Evolutionary conservation across 2,329 filamentous ascomycete species (phyloP), one percentile per base, ranked within the genome.

Genomic region (Trichoderma koningii): DNA sequence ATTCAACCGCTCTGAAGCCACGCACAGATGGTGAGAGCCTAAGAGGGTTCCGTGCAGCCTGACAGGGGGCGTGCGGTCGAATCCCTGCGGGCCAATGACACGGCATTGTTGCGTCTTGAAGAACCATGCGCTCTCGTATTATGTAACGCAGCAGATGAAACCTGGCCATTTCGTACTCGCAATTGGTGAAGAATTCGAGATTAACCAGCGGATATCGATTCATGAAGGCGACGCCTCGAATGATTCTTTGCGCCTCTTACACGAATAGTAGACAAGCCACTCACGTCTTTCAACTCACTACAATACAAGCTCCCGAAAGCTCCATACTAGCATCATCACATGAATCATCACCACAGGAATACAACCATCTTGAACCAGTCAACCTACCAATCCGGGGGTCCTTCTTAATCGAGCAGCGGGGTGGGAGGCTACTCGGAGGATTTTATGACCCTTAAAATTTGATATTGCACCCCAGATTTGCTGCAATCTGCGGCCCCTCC

Each of bases 111-210:
- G 7, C 10, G 30, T 9, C 30, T 10, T 34, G 28, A 26, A 52
- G 26, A 51, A 17, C 14, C 26, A 26, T 30, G n/a, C 55, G 38
- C 17, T 26, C 17, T 28, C 45, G 56, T 51, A 60, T 60, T 60
- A 60, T 41, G 56, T 60, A 60, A 60, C 50, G 30, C 45, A 38
- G 19, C 28, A 10, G 30, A 34, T 12, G 30, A 34, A 34, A 19
- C 55, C 55, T 59, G n/a, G 55, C 55, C 47, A 59, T 59, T 17
- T 59, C 55, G 55, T 50, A 50, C 55, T 59, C 55, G 55, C 45
- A 50, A 59, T 21, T 34, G 7, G 30, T 34, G 30, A 34, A 34
- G 9, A 10, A 3, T 28, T 9, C 30, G 2, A 34, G 30, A 34
- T 9, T 34, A 9, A 34, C 9, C 26, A 30, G 23, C 21, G n/a